Base-by-base conservation (phyloP, 208 protist species). In the Acanthamoeba royreba region DNA sequence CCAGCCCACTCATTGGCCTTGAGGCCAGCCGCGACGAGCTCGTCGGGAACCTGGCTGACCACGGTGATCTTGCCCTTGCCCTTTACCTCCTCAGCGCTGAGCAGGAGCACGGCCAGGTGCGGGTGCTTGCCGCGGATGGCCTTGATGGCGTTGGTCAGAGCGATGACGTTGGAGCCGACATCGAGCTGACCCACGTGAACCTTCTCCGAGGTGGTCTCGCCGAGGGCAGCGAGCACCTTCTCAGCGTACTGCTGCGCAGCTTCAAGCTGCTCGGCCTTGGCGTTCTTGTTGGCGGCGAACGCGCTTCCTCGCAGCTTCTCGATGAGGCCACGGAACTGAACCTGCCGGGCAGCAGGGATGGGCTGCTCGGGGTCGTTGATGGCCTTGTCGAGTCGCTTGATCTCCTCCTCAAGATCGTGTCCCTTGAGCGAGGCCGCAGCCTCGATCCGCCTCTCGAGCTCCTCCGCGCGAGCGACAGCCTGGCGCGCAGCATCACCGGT, bases 401-500 rank as follows among this genome's bases (percentile, higher is more conserved):
- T 94, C 22, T 87, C n/a, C 4, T 45, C 74, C n/a, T 47, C 35
- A 42, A 77, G 52, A 8, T 87, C 83, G 7, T 7, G 3, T 1
- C 88, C 52, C 15, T 88, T 49, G 46, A 93, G 85, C 2, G 58
- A 9, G 25, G 63, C 2, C 25, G 91, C 61, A 79, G 63, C 69
- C 69, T 58, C 66, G 38, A 49, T 94, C 85, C 9, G 33, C 66
- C n/a, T 52, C 45, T 38, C 74, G 45, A 61, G 53, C 94, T 72
- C 58, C 25, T 53, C 93, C n/a, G 77, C 93, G 35, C 33, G 33
- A 8, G 38, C 55, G 40, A 74, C 4, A 15, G 81, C 89, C 58
- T 74, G 47, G 17, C 38, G 69, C 31, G 96, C 95, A n/a, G 92
- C 87, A 0, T 92, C 42, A 28, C 96, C 95, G 42, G 97, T 98